phyloP scores from a whole-genome alignment of 352 stramenopile species.

The Plasmopara halstedii region DNA sequence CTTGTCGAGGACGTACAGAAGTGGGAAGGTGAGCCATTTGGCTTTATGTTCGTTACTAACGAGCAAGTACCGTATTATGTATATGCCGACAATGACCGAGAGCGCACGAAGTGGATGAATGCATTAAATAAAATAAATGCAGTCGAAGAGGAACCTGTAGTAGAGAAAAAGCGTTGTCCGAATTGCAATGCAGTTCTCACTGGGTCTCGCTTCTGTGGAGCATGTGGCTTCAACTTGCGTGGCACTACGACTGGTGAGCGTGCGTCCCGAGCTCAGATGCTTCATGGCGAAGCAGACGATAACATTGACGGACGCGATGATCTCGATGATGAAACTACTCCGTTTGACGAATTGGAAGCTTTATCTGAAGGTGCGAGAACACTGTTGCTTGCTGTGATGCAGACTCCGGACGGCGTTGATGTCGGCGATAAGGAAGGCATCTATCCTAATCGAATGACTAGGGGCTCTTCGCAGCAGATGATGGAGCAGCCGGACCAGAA shows the following conservation, averaged over 20 bases:
- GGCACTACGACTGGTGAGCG: constrained; percentile 63
- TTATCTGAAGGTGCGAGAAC: constrained; percentile 80
- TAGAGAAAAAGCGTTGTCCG: constrained; percentile 77
- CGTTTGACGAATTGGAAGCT: constrained; percentile 82
- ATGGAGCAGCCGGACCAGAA: constrained; percentile 14
- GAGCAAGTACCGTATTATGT: constrained; percentile 88
- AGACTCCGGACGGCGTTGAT: constrained; percentile 77
- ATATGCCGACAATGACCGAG: constrained; percentile 82
- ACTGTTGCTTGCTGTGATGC: constrained; percentile 81
- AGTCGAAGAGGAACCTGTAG: constrained; percentile 57
- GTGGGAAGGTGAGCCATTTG: constrained; percentile 81
- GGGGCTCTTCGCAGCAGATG: constrained; percentile 21
- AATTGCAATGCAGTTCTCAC: constrained; percentile 83
- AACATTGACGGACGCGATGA: constrained; percentile 53
- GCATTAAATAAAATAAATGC: constrained; percentile 71
- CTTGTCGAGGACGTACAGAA: constrained; percentile 77
- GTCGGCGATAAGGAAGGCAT: constrained; percentile 48
- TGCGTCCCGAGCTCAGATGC: constrained; percentile 16
- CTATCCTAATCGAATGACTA: constrained; percentile 34
- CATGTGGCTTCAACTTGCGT: constrained; percentile 81
- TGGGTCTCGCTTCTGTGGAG: constrained; percentile 80
- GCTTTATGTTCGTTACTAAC: constrained; percentile 87
- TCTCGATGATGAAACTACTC: constrained; percentile 73
- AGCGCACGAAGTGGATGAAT: constrained; percentile 85
- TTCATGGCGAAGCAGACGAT: constrained; percentile 19